Percentiles rank a stretch among this genome's conserved stretches.
phyloP scores from a whole-genome alignment of 2,329 filamentous ascomycete genomes.

The Hymenoscyphus albidus region DNA sequence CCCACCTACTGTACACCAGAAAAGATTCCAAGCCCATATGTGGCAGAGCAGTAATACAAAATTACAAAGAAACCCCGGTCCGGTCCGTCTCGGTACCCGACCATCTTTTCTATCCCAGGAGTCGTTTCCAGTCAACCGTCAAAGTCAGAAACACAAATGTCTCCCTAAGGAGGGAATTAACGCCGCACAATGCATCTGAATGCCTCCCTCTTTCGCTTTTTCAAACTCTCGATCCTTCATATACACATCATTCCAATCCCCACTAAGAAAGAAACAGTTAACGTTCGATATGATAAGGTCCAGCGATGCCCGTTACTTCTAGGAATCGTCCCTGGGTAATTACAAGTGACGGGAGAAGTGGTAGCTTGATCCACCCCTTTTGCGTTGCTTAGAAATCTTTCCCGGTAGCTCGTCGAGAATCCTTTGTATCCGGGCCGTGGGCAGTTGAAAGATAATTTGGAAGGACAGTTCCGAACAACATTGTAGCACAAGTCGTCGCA shows the following conservation, averaged over 20 bases:
- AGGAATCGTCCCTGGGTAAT: conserved; percentile 58
- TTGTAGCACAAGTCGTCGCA: conserved; percentile 86
- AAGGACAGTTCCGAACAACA: conserved; percentile 80
- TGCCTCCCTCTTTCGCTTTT: conserved; percentile 9
- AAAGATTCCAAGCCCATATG: no score
- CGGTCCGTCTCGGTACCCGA: no score
- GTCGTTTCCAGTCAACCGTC: neutral
- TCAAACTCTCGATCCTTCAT: conserved; percentile 13
- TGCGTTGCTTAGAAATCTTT: conserved; percentile 9
- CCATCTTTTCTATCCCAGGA: neutral
- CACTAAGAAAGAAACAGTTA: conserved; percentile 16
- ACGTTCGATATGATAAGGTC: conserved; percentile 41
- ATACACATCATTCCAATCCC: conserved; percentile 22
- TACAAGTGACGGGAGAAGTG: conserved; percentile 44
- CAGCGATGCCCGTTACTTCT: conserved; percentile 48
- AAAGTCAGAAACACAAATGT: conserved; percentile 5
- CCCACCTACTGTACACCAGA: no score
- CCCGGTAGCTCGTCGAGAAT: conserved; percentile 45
- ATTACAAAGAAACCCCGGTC: no score
- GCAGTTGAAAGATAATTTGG: conserved; percentile 71
- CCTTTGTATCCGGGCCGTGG: conserved; percentile 47
- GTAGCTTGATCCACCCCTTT: neutral
- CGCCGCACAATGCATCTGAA: conserved; percentile 27
- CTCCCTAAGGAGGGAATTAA: neutral
- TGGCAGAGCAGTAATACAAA: no score